These are phyloP conservation scores for Taxillus chinensis DNA, from an alignment of 164 flowering plant species.

Conservation along the genomic window DNA sequence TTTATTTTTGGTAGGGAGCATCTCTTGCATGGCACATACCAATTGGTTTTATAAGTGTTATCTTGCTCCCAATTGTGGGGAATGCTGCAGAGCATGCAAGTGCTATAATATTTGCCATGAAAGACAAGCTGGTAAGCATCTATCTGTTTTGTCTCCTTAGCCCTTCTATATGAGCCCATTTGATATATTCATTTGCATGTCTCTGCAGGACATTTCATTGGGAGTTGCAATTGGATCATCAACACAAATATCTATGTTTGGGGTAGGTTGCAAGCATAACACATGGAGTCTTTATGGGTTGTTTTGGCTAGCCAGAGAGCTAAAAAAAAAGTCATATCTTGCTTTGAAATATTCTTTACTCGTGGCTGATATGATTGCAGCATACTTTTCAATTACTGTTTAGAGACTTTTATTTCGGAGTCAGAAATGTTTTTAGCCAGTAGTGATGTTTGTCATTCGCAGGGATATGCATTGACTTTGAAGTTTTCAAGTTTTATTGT, in stretches of 20 bases:
- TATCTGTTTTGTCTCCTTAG: background rate
- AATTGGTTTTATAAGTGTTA: slow-evolving; percentile 56
- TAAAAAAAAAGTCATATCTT: no score
- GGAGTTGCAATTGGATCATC: slow-evolving; percentile 74
- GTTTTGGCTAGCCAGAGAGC: no score
- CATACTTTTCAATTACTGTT: no score
- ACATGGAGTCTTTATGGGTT: no score
- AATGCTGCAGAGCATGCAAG: slow-evolving; percentile 89
- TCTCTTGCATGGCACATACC: slow-evolving; percentile 51
- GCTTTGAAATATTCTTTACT: no score
- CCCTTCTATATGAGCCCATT: no score
- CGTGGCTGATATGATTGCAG: no score
- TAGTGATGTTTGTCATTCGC: no score
- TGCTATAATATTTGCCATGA: slow-evolving; percentile 73
- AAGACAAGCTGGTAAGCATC: slow-evolving; percentile 59
- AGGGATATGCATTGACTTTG: no score
- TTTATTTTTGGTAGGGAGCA: slow-evolving; percentile 34
- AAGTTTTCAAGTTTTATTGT: no score
- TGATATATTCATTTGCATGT: slow-evolving; percentile 1
- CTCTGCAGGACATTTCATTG: slow-evolving; percentile 48
- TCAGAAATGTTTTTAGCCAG: no score
- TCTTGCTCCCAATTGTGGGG: slow-evolving; percentile 70
- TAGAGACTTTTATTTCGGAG: no score
- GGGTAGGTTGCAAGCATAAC: slow-evolving; percentile 22
- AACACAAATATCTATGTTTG: slow-evolving; percentile 67